Base-by-base conservation (phyloP, 2,329 filamentous ascomycete genomes). In the Coniosporium tulheliwenetii region DNA sequence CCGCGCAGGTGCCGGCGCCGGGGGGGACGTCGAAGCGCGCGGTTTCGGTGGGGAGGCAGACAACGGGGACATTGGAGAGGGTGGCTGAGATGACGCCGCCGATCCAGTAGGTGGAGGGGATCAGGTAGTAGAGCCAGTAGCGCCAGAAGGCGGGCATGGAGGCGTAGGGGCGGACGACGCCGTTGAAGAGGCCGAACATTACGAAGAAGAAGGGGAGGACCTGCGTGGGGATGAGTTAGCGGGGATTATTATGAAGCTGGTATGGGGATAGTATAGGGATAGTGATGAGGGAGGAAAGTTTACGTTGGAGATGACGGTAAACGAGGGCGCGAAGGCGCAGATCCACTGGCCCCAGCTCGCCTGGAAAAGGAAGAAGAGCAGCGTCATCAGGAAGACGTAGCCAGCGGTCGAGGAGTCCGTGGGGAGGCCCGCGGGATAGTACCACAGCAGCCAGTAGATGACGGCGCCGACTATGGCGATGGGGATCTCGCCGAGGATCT, bases 321-420 rank as follows among this genome's bases (percentile, higher is more conserved):
- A 85, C 34, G 69, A 78, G 0, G 83, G 82, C 0, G 83, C 81
- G 57, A 86, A 86, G 1, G 85, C 83, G 46, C 78, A 82, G 49
- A 91, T 85, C 81, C 81, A 89, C 55, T 86, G 83, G 14, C 81
- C 85, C 82, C 79, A 87, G 48, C 69, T 77, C 30, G 71, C 72
- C 56, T 78, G 73, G 67, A 86, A 87, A 7, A 87, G 58, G 64
- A 77, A 85, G 63, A 86, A 86, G 0, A 89, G 68, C 52, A 87
- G 63, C 1, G 73, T 74, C 79, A 91, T 86, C 19, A 89, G 61
- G 63, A 81, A 89, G 12, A 79, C 73, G 55, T 87, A 89, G 10
- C 83, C 84, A 0, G 81, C 73, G 0, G 73, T 73, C 1, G 69
- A 68, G 30, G 73, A 71, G 44, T 81, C 73, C 0, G 68, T 69